Base-by-base conservation (phyloP, 495 filamentous ascomycete genomes). In the Pyrenopolyporus hunteri region DNA sequence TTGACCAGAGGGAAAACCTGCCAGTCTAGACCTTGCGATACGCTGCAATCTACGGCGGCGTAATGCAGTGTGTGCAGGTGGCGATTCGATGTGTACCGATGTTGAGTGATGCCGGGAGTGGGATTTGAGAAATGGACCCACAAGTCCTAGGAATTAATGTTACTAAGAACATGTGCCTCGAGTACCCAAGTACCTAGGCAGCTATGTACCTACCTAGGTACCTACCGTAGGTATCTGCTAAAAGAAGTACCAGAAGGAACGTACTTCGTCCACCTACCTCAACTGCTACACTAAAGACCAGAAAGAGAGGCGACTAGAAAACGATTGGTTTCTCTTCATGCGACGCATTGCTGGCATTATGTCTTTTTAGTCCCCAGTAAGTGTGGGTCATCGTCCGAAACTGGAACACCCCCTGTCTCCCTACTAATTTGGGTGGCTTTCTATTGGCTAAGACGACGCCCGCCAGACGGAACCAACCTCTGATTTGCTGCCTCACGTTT, bases 401-500 rank as follows among this genome's bases (percentile, higher is more conserved):
- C 17, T 45, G 49, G 49, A 59, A 52, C 13, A 20, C 22, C 55
- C 56, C 56, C 56, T 57, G 37, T 57, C 45, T 26, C 40, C 3
- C 25, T 25, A 3, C 9, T 45, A 45, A 56, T 64, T 43, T 55
- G 16, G 13, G 40, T 56, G 2, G 40, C 39, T 60, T 49, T 59
- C 33, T 10, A 65, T 65, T 65, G 62, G 62, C 25, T 37, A 19
- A 20, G 10, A 25, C 35, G 1, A n/a, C 16, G 32, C 39, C 35
- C 23, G 14, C 42, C 37, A 49, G 32, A 46, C 40, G 26, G 40
- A 57, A 50, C 46, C 7, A 33, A 43, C 13, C 57, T 28, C 51
- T 60, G 56, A 66, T 66, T 66, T 46, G 63, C 36, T 53, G 63
- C 63, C 63, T 66, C 63, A 60, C 20, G 50, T 66, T 66, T 59